Conservation (phyloP, 2,329 filamentous ascomycete genomes). For the Tolypocladium nubicola region DNA sequence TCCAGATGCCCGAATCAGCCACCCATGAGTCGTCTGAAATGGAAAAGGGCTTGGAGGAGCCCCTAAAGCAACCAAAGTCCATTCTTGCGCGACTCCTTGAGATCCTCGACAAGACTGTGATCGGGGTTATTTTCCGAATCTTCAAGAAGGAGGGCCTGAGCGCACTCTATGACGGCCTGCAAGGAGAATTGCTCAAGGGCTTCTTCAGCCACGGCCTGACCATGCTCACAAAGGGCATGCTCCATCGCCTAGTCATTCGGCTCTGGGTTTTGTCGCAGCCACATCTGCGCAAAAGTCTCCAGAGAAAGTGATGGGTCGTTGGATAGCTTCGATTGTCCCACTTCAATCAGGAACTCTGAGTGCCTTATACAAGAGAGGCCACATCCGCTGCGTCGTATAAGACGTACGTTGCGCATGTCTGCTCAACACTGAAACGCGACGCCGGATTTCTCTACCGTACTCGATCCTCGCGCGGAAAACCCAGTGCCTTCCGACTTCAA, state of each 20-base stretch:
- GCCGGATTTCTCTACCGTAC: constrained; percentile 66
- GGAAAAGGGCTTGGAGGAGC: constrained; percentile 1
- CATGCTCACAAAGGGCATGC: constrained; percentile 73
- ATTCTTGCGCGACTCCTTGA: constrained; percentile 7
- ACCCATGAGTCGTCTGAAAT: constrained; percentile 4
- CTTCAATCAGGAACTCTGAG: neutral
- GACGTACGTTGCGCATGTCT: neutral
- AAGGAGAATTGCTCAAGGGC: constrained; percentile 67
- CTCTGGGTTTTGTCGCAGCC: constrained; percentile 49
- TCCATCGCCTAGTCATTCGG: constrained; percentile 62
- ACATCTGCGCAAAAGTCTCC: constrained; percentile 12
- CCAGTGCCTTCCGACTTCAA: constrained; percentile 83
- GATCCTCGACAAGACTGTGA: constrained; percentile 39
- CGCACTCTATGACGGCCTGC: constrained; percentile 66
- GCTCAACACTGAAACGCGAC: constrained; percentile 74
- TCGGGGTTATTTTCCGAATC: constrained; percentile 50
- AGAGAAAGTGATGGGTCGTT: neutral
- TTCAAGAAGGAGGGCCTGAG: constrained; percentile 52
- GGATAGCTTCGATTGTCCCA: neutral
- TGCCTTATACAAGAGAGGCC: neutral
- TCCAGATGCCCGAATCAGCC: constrained; percentile 47
- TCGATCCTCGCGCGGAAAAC: constrained; percentile 80
- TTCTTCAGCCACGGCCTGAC: constrained; percentile 81
- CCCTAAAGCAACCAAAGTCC: neutral
- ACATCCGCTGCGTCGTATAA: neutral